These are phyloP conservation scores for Myriosclerotinia curreyana DNA, from an alignment of 2,329 filamentous ascomycete genomes.

Conservation along the genomic window DNA sequence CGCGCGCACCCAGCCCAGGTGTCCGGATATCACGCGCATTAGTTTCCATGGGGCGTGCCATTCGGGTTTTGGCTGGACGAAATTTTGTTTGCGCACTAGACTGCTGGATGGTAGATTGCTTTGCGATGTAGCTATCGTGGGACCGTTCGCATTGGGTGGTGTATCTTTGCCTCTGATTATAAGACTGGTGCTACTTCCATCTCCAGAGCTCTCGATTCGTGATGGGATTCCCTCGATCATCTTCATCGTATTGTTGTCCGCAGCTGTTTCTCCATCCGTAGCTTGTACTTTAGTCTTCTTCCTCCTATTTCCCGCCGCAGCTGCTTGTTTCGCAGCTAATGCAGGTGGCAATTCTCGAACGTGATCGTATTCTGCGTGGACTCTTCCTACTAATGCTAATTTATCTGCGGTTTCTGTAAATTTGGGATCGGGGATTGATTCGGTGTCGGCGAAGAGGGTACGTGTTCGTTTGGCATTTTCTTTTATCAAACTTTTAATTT, in stretches of 20 bases:
- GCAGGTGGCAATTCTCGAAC: conserved; percentile 74
- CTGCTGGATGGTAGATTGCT: conserved; percentile 50
- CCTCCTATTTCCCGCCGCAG: conserved; percentile 57
- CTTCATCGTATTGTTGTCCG: conserved; percentile 54
- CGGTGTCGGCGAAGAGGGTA: conserved; percentile 41
- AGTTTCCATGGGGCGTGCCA: conserved; percentile 99
- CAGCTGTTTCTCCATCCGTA: conserved; percentile 29
- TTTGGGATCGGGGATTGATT: conserved; percentile 26
- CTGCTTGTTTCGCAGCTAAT: conserved; percentile 76
- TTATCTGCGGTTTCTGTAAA: conserved; percentile 35
- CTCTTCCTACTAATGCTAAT: conserved; percentile 35
- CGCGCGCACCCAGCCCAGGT: conserved; percentile 89
- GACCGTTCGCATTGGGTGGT: conserved; percentile 55
- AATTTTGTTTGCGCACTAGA: conserved; percentile 57
- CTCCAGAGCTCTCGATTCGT: conserved; percentile 35
- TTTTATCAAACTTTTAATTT: conserved; percentile 43
- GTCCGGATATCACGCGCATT: conserved; percentile 94
- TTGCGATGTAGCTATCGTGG: conserved; percentile 44
- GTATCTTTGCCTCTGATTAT: conserved; percentile 48
- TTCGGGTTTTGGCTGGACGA: conserved; percentile 72
- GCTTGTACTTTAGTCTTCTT: conserved; percentile 56
- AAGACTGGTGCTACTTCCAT: conserved; percentile 52
- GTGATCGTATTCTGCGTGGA: conserved; percentile 66
- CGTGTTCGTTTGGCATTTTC: conserved; percentile 45
- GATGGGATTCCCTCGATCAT: conserved; percentile 63